phyloP scores from a whole-genome alignment of 257 asterid species.

The Solanum pinnatisectum region DNA sequence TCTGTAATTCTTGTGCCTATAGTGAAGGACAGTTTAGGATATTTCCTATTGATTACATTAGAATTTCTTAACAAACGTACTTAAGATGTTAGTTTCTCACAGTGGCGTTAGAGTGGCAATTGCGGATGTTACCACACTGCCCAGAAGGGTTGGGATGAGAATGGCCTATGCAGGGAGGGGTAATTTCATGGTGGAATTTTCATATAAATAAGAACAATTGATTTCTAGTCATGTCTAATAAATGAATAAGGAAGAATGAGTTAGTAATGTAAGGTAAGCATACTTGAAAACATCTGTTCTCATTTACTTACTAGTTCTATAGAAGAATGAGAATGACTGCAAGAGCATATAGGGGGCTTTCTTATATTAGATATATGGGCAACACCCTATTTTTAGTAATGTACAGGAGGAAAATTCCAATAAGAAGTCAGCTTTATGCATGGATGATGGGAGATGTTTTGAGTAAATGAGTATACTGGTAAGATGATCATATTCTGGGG shows the following conservation, averaged over 20 bases:
- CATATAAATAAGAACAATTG: neutral
- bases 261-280: neutral
- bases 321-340: neutral
- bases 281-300: neutral
- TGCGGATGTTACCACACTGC: neutral
- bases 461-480: neutral
- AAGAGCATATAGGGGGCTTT: neutral
- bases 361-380: neutral
- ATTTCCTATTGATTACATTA: neutral
- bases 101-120: neutral
- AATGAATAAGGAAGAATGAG: neutral
- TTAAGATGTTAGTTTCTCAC: neutral
- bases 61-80: neutral
- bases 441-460: neutral
- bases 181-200: neutral
- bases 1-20: neutral
- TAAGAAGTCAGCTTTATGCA: neutral
- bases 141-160: neutral
- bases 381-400: neutral
- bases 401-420: neutral
- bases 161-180: neutral
- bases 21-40: neutral
- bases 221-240: neutral
- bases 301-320: neutral
- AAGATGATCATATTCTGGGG: neutral